phyloP scores from a whole-genome alignment of 2,329 filamentous ascomycete genomes.

The Ophiosphaerella korrae region DNA sequence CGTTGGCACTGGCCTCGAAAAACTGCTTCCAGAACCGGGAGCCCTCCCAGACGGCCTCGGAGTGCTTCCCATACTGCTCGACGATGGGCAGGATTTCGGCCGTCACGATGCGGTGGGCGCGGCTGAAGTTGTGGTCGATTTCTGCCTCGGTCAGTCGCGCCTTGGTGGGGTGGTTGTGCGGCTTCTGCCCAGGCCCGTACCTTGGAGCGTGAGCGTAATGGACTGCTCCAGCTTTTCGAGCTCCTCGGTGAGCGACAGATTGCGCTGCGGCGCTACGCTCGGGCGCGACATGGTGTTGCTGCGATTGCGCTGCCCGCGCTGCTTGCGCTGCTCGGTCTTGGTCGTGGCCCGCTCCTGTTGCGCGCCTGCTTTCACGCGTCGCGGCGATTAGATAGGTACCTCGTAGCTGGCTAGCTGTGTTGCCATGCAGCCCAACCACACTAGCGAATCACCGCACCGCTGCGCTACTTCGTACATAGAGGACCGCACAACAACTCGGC shows the following conservation, averaged over 20 bases:
- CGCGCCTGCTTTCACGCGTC: too few relatives aligned
- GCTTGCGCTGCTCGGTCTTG: too few relatives aligned
- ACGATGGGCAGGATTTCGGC: constrained; percentile 90
- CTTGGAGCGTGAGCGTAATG: constrained; percentile 94
- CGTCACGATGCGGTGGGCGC: constrained; percentile 94
- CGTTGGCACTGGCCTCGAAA: constrained; percentile 97
- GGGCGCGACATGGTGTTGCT: constrained; percentile 56
- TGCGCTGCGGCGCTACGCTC: constrained; percentile 56
- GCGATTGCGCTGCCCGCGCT: too few relatives aligned
- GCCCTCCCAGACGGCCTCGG: constrained; percentile 92
- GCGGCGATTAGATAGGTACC: too few relatives aligned
- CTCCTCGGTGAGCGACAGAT: constrained; percentile 87
- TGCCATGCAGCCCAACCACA: too few relatives aligned
- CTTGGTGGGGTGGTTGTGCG: constrained; percentile 22
- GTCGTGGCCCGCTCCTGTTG: too few relatives aligned
- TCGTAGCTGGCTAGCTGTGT: too few relatives aligned
- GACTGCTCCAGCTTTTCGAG: constrained; percentile 95
- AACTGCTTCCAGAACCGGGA: constrained; percentile 99
- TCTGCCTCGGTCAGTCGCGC: constrained; percentile 60
- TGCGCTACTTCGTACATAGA: too few relatives aligned
- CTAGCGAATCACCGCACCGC: too few relatives aligned
- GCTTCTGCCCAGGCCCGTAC: constrained; percentile 43
- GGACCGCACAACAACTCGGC: too few relatives aligned
- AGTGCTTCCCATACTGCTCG: constrained; percentile 94
- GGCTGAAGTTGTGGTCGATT: constrained; percentile 98